Base-by-base conservation (phyloP, 148 eudicot genomes). In the Rhododendron griersonianum region DNA sequence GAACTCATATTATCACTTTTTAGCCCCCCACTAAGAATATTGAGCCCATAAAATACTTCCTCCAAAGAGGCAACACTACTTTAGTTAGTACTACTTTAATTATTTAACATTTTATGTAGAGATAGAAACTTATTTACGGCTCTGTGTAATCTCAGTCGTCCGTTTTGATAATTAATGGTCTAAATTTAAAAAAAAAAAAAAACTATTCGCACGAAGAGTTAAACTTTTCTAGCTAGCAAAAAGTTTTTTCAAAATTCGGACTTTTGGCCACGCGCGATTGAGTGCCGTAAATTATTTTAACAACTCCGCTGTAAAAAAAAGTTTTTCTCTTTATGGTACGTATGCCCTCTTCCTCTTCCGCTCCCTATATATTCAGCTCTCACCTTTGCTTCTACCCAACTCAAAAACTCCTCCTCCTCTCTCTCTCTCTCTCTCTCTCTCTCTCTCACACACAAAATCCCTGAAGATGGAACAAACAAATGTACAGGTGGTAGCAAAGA, bases 391-490 rank as follows among this genome's bases (percentile, higher is more conserved):
- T 71, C 83, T 14, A 7, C 4, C 30, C 78, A 30, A 47, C 37
- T 83, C 79, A 71, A 47, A 83, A 59, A 11, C 37, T 53, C 71
- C 14, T 19, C 21, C 3, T 23, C 23, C 23, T 47, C 59, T 50
- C 88, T 21, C 45, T 50, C 88, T 21, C 53, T n/a, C 65, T 82
- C 83, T 45, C 67, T 25, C 47, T 51, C 85, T 47, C 79, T 67
- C 41, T 83, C 61, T 3, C 13, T 3, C n/a, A 9, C 82, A 21
- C 13, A 30, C 6, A 59, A 69, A 11, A 81, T 5, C 16, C 50
- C 41, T 39, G 51, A 30, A 71, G 73, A 82, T 93, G 94, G 92
- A 92, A 82, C 90, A 86, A 48, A 37, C 81, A 83, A 91, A 91
- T 59, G n/a, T 84, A 57, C 85, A 77, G 4, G 74, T 85, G 19